Evolutionary conservation across 2,329 filamentous ascomycete species (phyloP).

Genomic region (Fusarium duplospermum): DNA sequence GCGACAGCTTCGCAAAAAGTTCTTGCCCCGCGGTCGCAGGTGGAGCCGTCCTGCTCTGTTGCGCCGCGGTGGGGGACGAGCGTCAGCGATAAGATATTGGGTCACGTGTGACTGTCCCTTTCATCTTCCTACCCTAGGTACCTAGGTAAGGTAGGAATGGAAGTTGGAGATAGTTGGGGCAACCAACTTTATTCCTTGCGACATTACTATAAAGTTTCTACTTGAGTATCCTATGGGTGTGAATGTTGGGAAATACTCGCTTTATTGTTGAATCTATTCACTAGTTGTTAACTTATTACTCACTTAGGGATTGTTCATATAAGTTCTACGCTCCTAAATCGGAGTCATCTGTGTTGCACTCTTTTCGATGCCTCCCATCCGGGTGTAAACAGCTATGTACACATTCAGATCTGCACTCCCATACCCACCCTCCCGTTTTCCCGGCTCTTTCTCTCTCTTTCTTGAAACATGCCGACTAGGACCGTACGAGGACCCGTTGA

Average conservation of each 20-base stretch:
- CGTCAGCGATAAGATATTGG: slow-evolving; percentile 24
- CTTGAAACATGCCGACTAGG: background rate
- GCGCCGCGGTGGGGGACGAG: slow-evolving; percentile 47
- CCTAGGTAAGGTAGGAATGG: background rate
- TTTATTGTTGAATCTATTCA: too few species aligned
- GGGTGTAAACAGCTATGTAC: background rate
- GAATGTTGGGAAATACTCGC: background rate
- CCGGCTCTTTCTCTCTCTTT: background rate
- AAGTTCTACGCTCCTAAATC: background rate
- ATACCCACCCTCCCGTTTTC: background rate
- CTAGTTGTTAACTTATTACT: too few species aligned
- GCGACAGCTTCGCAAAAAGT: slow-evolving; percentile 49
- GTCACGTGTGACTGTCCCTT: slow-evolving; percentile 32
- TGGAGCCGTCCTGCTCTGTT: slow-evolving; percentile 39
- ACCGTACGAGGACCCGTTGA: background rate
- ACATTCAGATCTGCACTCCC: background rate
- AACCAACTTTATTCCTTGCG: background rate
- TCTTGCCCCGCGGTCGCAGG: slow-evolving; percentile 45
- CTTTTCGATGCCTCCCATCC: background rate
- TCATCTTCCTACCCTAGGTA: background rate
- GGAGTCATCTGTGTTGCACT: background rate
- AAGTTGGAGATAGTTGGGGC: background rate
- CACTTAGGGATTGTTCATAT: too few species aligned
- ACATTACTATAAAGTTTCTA: background rate
- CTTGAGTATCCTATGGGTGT: background rate